Evolutionary conservation across 164 flowering plant genomes (phyloP).

Genomic region (Stephania japonica): DNA sequence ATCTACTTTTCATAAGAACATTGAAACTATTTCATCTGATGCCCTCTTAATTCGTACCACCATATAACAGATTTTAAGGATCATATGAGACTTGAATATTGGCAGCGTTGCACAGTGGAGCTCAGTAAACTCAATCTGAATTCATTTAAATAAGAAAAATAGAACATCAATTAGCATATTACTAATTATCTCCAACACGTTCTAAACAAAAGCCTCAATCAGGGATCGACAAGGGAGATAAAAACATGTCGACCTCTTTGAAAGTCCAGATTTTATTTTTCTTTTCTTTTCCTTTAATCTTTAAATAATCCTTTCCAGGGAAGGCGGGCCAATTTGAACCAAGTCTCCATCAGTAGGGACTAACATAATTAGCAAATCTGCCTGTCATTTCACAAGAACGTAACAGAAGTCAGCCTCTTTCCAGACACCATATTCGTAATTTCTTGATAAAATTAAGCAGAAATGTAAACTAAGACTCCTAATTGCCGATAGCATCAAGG

Average conservation of each 20-base stretch:
- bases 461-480: too few species aligned
- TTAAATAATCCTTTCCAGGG: background rate
- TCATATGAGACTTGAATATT: background rate
- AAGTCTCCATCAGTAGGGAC: conserved; percentile 35
- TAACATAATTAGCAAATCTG: conserved; percentile 47
- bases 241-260: conserved; percentile 6
- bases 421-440: too few species aligned
- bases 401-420: conserved; percentile 7
- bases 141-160: background rate
- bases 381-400: conserved; percentile 28
- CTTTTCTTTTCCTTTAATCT: background rate
- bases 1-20: background rate
- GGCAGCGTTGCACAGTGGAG: background rate
- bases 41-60: too few species aligned
- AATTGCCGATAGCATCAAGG: too few species aligned
- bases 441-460: too few species aligned
- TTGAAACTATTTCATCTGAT: too few species aligned
- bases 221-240: conserved; percentile 6
- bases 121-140: background rate
- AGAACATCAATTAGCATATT: background rate
- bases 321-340: conserved; percentile 1
- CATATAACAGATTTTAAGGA: background rate
- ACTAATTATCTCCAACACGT: background rate
- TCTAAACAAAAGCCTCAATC: background rate
- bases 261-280: background rate